Evolutionary conservation across 345 rosid genomes (phyloP).

Genomic region (Jatropha curcas): DNA sequence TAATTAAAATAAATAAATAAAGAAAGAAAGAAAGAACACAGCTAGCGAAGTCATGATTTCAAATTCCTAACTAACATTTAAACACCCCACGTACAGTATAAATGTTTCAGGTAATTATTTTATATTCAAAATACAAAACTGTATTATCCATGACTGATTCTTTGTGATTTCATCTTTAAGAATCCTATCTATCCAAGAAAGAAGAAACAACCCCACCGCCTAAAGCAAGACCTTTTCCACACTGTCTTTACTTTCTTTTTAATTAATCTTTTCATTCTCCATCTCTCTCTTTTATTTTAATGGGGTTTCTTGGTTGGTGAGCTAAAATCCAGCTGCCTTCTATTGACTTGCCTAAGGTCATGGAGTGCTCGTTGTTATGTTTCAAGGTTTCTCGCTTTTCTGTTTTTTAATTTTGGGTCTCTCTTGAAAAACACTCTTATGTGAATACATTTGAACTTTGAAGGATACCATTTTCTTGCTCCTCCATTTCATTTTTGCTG

Average conservation of each 20-base stretch:
- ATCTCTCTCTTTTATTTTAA: background rate
- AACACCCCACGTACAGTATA: background rate
- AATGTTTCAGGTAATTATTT: too few relatives aligned
- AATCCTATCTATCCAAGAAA: background rate
- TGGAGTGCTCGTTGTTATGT: slow-evolving; percentile 43
- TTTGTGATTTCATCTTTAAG: background rate
- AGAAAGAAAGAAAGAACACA: background rate
- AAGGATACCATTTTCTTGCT: background rate
- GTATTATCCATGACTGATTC: background rate
- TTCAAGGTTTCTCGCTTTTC: slow-evolving; percentile 12
- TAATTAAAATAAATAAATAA: too few relatives aligned
- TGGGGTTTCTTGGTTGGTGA: slow-evolving; percentile 46
- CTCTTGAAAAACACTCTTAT: background rate
- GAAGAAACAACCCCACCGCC: background rate
- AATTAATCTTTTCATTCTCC: background rate
- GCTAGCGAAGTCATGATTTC: slow-evolving; percentile 3
- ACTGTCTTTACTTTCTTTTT: background rate
- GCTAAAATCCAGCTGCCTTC: slow-evolving; percentile 59
- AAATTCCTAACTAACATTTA: slow-evolving; percentile 10
- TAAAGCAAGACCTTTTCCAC: background rate
- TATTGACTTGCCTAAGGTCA: slow-evolving; percentile 48
- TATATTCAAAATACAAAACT: too few relatives aligned
- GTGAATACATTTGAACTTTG: background rate
- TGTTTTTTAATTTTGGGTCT: slow-evolving; percentile 14
- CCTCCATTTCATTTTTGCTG: background rate